A percentile compares a stretch with the other conserved stretches of the same genome.
Conservation (phyloP, 495 filamentous ascomycete species). For the Penicillium verhagenii region DNA sequence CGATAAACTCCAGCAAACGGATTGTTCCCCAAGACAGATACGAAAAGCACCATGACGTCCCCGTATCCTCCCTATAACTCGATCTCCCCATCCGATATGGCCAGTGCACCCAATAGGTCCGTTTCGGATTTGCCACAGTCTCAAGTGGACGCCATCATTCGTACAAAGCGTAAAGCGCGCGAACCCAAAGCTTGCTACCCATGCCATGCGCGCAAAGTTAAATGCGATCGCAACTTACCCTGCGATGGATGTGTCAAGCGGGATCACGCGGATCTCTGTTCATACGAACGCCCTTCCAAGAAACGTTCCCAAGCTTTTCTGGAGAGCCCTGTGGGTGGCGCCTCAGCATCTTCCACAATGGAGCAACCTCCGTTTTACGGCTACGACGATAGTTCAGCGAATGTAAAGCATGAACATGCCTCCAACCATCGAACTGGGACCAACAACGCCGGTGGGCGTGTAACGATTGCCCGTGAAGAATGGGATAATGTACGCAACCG, state of each 20-base stretch:
- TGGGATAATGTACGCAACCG: slow-evolving; percentile 47
- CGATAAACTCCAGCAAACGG: slow-evolving; percentile 3
- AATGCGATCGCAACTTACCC: slow-evolving; percentile 70
- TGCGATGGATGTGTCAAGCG: slow-evolving; percentile 74
- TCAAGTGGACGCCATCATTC: slow-evolving; percentile 51
- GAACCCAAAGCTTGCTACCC: slow-evolving; percentile 66
- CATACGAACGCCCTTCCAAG: slow-evolving; percentile 67
- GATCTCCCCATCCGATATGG: slow-evolving; percentile 37
- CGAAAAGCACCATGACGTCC: slow-evolving; percentile 33
- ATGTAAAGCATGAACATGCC: slow-evolving; percentile 30
- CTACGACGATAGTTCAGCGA: slow-evolving; percentile 21
- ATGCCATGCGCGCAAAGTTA: slow-evolving; percentile 71
- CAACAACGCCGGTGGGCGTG: slow-evolving; percentile 23
- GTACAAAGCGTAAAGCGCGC: slow-evolving; percentile 48
- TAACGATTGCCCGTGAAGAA: slow-evolving; percentile 46
- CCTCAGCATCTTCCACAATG: slow-evolving; percentile 11
- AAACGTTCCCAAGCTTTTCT: slow-evolving; percentile 39
- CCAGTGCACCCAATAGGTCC: slow-evolving; percentile 22
- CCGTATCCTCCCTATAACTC: slow-evolving; percentile 36
- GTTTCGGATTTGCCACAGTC: slow-evolving; percentile 46
- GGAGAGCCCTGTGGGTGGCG: slow-evolving; percentile 26
- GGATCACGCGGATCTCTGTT: slow-evolving; percentile 69
- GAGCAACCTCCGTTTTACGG: slow-evolving; percentile 23
- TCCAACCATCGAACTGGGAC: slow-evolving; percentile 20
- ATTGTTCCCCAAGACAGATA: not conserved